A percentile compares a stretch with the other conserved stretches of the same genome.
Evolutionary conservation across 768 basidiomycete genomes (phyloP).

Genomic region (Suillus paluster): DNA sequence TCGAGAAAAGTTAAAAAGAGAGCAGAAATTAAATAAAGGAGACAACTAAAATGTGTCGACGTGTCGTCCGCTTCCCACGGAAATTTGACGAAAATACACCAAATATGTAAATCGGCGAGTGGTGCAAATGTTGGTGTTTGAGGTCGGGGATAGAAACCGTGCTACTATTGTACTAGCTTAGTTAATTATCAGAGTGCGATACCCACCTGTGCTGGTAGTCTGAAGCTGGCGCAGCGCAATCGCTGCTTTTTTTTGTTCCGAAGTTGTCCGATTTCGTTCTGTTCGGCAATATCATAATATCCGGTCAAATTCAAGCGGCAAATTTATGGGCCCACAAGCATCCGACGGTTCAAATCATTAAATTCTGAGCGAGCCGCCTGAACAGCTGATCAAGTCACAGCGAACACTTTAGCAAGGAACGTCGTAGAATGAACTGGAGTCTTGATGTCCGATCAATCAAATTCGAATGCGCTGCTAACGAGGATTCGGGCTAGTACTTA

Average conservation of each 20-base stretch:
- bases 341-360: background rate
- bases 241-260: background rate
- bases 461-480: background rate
- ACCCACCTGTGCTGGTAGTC: background rate
- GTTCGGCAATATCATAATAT: no score
- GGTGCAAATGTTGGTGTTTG: no score
- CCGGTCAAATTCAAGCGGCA: no score
- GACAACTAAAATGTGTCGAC: background rate
- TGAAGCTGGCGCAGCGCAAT: no score
- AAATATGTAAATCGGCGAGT: no score
- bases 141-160: no score
- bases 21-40: conserved; percentile 5
- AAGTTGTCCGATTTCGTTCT: background rate
- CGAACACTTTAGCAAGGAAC: no score
- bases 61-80: background rate
- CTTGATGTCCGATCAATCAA: background rate
- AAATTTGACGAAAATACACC: no score
- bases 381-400: no score
- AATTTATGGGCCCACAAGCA: no score
- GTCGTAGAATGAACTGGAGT: background rate
- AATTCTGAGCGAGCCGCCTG: no score
- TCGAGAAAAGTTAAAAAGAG: conserved; percentile 12
- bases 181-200: background rate
- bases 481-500: background rate
- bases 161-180: background rate